These are phyloP conservation scores for Suhomyces tanzawaensis DNA, from an alignment of 805 yeast species.

Conservation along the genomic window DNA sequence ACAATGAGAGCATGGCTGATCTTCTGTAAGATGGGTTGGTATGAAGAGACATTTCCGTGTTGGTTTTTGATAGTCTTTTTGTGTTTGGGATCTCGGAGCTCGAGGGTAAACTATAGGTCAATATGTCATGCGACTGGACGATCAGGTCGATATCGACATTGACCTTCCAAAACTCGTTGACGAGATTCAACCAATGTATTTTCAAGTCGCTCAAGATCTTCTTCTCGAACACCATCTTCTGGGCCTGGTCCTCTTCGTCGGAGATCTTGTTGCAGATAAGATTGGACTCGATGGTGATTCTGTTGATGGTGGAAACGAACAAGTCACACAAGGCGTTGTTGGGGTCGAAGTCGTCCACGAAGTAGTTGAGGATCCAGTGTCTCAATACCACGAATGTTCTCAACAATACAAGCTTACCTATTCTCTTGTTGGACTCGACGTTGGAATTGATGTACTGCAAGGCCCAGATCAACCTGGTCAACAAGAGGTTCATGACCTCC, in stretches of 20 bases:
- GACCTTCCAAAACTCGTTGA: slow-evolving; percentile 32
- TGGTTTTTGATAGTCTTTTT: slow-evolving; percentile 28
- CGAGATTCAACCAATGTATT: slow-evolving; percentile 37
- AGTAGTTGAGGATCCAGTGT: slow-evolving; percentile 88
- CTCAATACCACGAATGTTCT: slow-evolving; percentile 84
- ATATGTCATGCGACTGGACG: slow-evolving; percentile 10
- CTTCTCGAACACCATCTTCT: slow-evolving; percentile 30
- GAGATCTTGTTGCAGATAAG: slow-evolving; percentile 17
- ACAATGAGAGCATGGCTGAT: slow-evolving; percentile 45
- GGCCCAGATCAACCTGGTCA: slow-evolving; percentile 74
- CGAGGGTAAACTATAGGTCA: slow-evolving; percentile 25
- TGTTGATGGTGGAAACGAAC: slow-evolving; percentile 48
- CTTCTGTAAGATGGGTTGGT: slow-evolving; percentile 45
- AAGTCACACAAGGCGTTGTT: slow-evolving; percentile 33
- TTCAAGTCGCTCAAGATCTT: slow-evolving; percentile 40
- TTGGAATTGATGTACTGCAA: slow-evolving; percentile 41
- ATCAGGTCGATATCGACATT: slow-evolving; percentile 19
- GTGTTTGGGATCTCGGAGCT: slow-evolving; percentile 20
- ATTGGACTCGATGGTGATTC: slow-evolving; percentile 34
- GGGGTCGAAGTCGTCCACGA: slow-evolving; percentile 66
- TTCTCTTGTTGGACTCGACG: slow-evolving; percentile 24
- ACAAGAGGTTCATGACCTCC: slow-evolving; percentile 57
- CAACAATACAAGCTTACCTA: slow-evolving; percentile 67
- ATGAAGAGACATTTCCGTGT: slow-evolving; percentile 38
- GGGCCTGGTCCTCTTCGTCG: slow-evolving; percentile 1